These are phyloP conservation scores for Berberis vulgaris DNA, from an alignment of 164 flowering plant species.

Conservation along the genomic window DNA sequence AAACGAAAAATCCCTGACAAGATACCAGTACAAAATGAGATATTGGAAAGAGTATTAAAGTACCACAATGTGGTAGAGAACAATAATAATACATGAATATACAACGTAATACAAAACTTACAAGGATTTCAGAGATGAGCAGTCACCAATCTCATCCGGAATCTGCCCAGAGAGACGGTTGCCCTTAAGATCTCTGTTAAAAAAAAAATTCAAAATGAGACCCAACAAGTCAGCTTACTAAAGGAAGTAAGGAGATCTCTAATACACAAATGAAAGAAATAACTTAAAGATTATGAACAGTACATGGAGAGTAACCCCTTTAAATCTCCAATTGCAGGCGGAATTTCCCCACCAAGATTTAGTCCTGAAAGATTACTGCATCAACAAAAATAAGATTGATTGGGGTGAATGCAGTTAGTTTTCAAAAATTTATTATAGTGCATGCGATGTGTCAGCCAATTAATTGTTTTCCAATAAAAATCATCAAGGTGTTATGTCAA, in stretches of 20 bases:
- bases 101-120: slow-evolving; percentile 21
- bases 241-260: not conserved
- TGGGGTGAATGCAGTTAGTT: too few species aligned
- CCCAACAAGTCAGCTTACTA: not conserved
- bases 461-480: not conserved
- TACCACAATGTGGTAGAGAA: not conserved
- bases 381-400: not conserved
- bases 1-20: slow-evolving; percentile 62
- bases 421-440: not conserved
- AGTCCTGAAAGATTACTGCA: slow-evolving; percentile 81
- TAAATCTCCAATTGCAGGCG: slow-evolving; percentile 67
- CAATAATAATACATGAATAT: not conserved
- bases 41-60: not conserved
- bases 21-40: not conserved
- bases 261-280: not conserved
- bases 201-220: slow-evolving; percentile 1
- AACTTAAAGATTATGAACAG: not conserved
- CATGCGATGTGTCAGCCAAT: not conserved
- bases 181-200: slow-evolving; percentile 53
- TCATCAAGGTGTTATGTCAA: not conserved
- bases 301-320: slow-evolving; percentile 50
- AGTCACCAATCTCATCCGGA: slow-evolving; percentile 83
- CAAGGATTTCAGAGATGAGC: slow-evolving; percentile 54
- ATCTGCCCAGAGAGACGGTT: slow-evolving; percentile 71
- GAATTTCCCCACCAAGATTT: slow-evolving; percentile 87